Base-by-base conservation (phyloP, 345 rosid genomes). In the Euphorbia peplus region DNA sequence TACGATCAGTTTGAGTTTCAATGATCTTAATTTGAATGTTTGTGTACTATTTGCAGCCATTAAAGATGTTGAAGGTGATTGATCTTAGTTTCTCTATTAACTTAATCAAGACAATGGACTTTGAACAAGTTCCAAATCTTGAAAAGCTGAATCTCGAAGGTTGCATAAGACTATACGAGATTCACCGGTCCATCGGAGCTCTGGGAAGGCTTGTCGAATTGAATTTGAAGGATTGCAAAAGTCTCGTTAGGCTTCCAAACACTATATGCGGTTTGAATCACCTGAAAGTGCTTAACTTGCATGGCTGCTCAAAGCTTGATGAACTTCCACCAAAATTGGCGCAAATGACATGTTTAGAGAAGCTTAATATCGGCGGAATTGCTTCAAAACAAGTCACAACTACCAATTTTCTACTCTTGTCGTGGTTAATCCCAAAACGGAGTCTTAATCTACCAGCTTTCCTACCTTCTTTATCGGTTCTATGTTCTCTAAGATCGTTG, bases 251-350 rank as follows among this genome's bases (percentile, higher is more conserved):
- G 48, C 52, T 76, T 61, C 76, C 80, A 1, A 25, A 7, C 18
- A 18, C 29, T 30, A 56, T 67, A 22, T 52, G 73, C 22, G 32
- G 55, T 19, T 26, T 68, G 30, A 46, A 55, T 16, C 37, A 37
- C 13, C 72, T 66, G 1, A 56, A 14, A 26, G 0, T 0, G 44
- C 73, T 76, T 6, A 10, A 1, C 25, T 32, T 71, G 39, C 8
- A 15, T 7, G 69, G 66, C 21, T 76, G 79, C 53, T 24, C 21
- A 46, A 76, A 71, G 16, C 59, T 71, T 15, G 48, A 25, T 10
- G 57, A 35, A 24, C 21, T 76, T 2, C 80, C 73, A 5, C 59
- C 65, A 4, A 51, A 64, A 2, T 18, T 57, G 16, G 16, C 47
- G 15, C 29, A 70, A 2, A 26, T 70, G 16, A 42, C 39, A 4